These are phyloP conservation scores for Lachnellula arida DNA, from an alignment of 2,329 filamentous ascomycete genomes.

Conservation along the genomic window DNA sequence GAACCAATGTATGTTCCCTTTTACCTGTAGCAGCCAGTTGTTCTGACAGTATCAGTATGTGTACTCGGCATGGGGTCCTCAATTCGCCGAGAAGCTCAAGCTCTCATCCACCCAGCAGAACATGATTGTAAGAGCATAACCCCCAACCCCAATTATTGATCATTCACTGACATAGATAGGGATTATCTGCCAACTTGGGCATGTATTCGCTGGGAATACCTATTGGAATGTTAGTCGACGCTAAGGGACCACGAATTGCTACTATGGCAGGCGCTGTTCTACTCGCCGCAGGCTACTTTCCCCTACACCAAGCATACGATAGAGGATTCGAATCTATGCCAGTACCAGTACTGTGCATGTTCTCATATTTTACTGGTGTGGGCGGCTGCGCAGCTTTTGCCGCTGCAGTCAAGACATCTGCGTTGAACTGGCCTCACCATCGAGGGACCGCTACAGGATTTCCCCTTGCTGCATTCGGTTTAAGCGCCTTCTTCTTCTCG, in stretches of 20 bases:
- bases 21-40: neutral
- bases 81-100: constrained; percentile 82
- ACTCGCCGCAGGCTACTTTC: constrained; percentile 78
- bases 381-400: constrained; percentile 91
- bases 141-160: neutral
- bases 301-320: constrained; percentile 74
- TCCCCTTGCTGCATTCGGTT: constrained; percentile 83
- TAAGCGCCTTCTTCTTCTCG: constrained; percentile 97
- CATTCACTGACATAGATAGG: constrained; percentile 38
- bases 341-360: constrained; percentile 65
- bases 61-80: constrained; percentile 95
- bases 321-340: constrained; percentile 55
- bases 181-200: constrained; percentile 78
- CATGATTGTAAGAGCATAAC: constrained; percentile 61
- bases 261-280: constrained; percentile 69
- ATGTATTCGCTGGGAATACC: constrained; percentile 93
- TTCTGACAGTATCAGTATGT: constrained; percentile 65
- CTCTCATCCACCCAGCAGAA: constrained; percentile 92
- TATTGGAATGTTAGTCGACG: constrained; percentile 81
- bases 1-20: constrained; percentile 71
- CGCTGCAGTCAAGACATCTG: constrained; percentile 79
- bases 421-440: constrained; percentile 86
- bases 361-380: constrained; percentile 78
- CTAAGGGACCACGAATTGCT: constrained; percentile 72
- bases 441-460: constrained; percentile 93